Conservation (phyloP, 1,284 basidiomycete species). For the Papiliotrema laurentii region DNA sequence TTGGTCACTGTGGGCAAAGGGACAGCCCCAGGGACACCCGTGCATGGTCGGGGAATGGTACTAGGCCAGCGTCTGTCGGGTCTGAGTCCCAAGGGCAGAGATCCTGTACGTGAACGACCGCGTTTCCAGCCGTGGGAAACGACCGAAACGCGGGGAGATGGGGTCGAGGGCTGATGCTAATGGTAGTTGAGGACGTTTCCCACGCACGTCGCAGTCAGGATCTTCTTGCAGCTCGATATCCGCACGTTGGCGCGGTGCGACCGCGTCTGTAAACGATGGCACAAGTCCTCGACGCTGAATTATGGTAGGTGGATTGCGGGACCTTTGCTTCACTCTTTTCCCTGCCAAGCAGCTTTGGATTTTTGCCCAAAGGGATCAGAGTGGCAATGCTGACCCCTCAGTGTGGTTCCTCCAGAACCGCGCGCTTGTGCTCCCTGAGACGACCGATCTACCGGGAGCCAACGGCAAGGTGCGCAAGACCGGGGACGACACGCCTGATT, state of each 20-base stretch:
- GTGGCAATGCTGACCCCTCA: slow-evolving; percentile 36
- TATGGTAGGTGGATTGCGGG: slow-evolving; percentile 75
- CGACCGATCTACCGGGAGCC: slow-evolving; percentile 13
- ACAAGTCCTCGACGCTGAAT: slow-evolving; percentile 78
- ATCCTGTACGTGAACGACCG: slow-evolving; percentile 46
- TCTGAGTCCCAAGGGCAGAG: slow-evolving; percentile 23
- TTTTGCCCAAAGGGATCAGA: background rate
- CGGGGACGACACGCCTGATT: slow-evolving; percentile 38
- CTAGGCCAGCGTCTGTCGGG: slow-evolving; percentile 11
- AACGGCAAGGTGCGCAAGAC: slow-evolving; percentile 48
- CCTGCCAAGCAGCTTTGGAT: background rate
- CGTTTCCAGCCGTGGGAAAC: too few relatives aligned
- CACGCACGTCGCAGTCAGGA: slow-evolving; percentile 70
- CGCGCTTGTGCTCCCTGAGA: slow-evolving; percentile 49
- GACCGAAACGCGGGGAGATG: background rate
- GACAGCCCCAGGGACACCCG: slow-evolving; percentile 43
- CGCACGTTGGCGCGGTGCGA: slow-evolving; percentile 69
- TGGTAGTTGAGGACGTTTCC: slow-evolving; percentile 61
- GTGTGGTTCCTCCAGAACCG: slow-evolving; percentile 79
- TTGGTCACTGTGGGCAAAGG: slow-evolving; percentile 39
- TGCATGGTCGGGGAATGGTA: slow-evolving; percentile 20
- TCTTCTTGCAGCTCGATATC: slow-evolving; percentile 65
- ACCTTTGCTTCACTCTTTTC: background rate
- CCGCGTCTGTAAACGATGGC: slow-evolving; percentile 77
- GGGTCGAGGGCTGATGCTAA: background rate